Percentiles rank a stretch among this genome's conserved stretches.
These are phyloP conservation scores for Lasiodiplodia citricola DNA, from an alignment of 2,329 filamentous ascomycete genomes.

Conservation along the genomic window DNA sequence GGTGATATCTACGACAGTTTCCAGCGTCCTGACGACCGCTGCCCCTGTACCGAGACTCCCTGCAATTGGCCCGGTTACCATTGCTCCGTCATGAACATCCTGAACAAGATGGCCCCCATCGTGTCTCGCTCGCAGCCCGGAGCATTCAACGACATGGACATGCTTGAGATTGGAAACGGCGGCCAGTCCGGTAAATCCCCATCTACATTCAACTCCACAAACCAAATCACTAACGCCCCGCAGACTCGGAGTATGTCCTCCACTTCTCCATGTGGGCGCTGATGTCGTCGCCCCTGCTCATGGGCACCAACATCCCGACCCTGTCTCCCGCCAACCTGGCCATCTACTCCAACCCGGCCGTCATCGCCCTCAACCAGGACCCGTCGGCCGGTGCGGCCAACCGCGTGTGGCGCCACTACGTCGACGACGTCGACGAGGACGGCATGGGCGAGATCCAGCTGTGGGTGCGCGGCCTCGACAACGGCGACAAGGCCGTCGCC, in stretches of 20 bases:
- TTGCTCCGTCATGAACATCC: conserved; percentile 57
- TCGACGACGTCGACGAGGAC: conserved; percentile 48
- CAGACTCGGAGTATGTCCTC: conserved; percentile 50
- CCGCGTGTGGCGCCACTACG: conserved; percentile 53
- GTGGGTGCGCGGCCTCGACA: conserved; percentile 55
- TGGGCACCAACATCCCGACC: conserved; percentile 51
- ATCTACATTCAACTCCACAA: neutral
- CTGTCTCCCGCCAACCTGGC: conserved; percentile 50
- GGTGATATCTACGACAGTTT: conserved; percentile 56
- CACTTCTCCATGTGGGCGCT: conserved; percentile 58
- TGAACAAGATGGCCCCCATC: conserved; percentile 55
- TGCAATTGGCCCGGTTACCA: conserved; percentile 54
- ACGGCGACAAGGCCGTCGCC: conserved; percentile 55
- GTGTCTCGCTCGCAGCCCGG: conserved; percentile 49
- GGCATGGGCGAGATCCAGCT: conserved; percentile 56
- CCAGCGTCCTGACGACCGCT: conserved; percentile 49
- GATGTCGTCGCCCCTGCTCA: conserved; percentile 54
- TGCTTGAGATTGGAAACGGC: conserved; percentile 56
- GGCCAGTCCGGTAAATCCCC: conserved; percentile 33
- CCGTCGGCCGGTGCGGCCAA: conserved; percentile 48
- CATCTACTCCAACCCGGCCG: conserved; percentile 55
- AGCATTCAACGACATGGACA: conserved; percentile 57
- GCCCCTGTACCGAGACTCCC: conserved; percentile 49
- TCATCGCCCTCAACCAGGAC: conserved; percentile 58
- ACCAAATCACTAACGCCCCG: conserved; percentile 30